Percentiles rank a stretch among this genome's conserved stretches.
Evolutionary conservation across 192 early-diverging fungal species (phyloP).

Genomic region (Cetraspora pellucida): DNA sequence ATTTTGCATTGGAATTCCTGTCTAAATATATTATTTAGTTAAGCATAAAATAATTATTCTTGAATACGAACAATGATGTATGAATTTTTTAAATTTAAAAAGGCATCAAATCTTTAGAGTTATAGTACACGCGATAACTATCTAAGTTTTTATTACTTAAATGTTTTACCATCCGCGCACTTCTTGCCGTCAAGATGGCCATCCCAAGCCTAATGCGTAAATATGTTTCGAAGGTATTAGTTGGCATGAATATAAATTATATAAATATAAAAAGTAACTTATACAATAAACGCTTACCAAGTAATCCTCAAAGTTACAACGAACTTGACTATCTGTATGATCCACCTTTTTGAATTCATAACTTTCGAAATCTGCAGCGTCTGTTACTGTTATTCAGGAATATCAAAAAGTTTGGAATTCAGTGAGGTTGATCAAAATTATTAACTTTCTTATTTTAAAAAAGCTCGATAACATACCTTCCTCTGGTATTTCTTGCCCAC

Average conservation of each 20-base stretch:
- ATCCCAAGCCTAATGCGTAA: slow-evolving; percentile 72
- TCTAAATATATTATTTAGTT: no score
- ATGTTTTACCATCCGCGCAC: slow-evolving; percentile 85
- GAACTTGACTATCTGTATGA: slow-evolving; percentile 62
- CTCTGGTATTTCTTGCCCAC: slow-evolving; percentile 80
- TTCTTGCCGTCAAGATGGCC: slow-evolving; percentile 71
- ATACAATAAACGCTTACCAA: slow-evolving; percentile 9
- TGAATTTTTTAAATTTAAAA: no score
- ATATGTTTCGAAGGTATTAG: slow-evolving; percentile 39
- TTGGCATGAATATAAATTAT: neutral
- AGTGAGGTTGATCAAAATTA: neutral
- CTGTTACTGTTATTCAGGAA: slow-evolving; percentile 48
- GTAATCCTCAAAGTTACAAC: slow-evolving; percentile 61
- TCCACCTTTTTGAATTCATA: slow-evolving; percentile 82
- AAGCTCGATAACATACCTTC: slow-evolving; percentile 45
- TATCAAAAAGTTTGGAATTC: slow-evolving; percentile 33
- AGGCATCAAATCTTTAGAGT: no score
- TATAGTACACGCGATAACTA: neutral
- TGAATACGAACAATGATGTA: no score
- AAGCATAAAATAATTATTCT: no score
- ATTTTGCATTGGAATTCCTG: no score
- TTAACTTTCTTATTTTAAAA: no score
- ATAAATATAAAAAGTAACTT: neutral
- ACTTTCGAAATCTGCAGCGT: slow-evolving; percentile 88
- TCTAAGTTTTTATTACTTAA: slow-evolving; percentile 61